Conservation (phyloP, 805 yeast species). For the Kodamaea jinghongensis region DNA sequence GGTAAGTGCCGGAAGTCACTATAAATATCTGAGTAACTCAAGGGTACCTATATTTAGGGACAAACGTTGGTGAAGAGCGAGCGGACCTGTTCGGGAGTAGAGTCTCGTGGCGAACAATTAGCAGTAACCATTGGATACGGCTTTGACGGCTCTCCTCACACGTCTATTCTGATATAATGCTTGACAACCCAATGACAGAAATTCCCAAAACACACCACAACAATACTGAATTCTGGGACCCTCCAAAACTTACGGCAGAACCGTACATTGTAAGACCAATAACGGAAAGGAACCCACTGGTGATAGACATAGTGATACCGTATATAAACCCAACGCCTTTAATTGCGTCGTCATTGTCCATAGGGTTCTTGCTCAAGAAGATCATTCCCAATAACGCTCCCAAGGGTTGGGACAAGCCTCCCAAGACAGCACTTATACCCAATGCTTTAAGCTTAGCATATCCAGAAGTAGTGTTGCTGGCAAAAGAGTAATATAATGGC, state of each 20-base stretch:
- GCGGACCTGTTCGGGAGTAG: too few species aligned
- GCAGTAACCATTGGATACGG: too few species aligned
- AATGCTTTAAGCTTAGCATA: slow-evolving; percentile 55
- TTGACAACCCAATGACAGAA: slow-evolving; percentile 49
- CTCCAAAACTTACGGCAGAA: slow-evolving; percentile 77
- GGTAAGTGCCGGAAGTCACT: too few species aligned
- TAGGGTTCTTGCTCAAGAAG: slow-evolving; percentile 32
- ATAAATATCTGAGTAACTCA: too few species aligned
- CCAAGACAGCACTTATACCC: slow-evolving; percentile 61
- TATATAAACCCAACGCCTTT: slow-evolving; percentile 43
- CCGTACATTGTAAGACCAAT: slow-evolving; percentile 85
- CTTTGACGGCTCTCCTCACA: too few species aligned
- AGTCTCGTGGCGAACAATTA: too few species aligned
- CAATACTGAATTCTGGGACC: slow-evolving; percentile 57
- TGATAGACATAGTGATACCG: slow-evolving; percentile 65
- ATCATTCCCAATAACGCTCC: slow-evolving; percentile 77
- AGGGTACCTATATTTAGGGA: too few species aligned
- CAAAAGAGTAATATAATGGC: slow-evolving; percentile 78
- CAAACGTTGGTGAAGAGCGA: too few species aligned
- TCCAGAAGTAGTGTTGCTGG: slow-evolving; percentile 41
- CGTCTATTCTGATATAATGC: slow-evolving; percentile 24
- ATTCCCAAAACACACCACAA: slow-evolving; percentile 63
- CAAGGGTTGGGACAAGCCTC: slow-evolving; percentile 83
- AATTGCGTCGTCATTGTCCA: slow-evolving; percentile 20
- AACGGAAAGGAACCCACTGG: slow-evolving; percentile 82